phyloP scores from a whole-genome alignment of 2,329 filamentous ascomycete species.

The Arachnomyces sp. region DNA sequence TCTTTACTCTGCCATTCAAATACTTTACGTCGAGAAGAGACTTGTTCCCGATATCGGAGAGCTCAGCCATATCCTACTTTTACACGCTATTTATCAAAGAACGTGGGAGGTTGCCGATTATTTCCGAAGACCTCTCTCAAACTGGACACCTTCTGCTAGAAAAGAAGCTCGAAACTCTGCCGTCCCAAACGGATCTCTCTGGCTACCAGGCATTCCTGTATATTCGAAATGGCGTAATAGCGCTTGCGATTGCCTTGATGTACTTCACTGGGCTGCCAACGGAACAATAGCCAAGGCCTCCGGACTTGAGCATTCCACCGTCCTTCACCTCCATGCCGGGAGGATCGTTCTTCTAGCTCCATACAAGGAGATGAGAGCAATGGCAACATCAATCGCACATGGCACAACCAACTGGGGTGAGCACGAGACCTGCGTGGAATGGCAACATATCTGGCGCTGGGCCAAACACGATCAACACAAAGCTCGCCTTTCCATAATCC shows the following conservation, averaged over 20 bases:
- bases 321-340: constrained; percentile 50
- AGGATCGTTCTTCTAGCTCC: constrained; percentile 48
- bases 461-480: constrained; percentile 47
- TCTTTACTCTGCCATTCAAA: constrained; percentile 37
- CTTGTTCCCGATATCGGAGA: constrained; percentile 40
- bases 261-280: constrained; percentile 53
- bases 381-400: constrained; percentile 30
- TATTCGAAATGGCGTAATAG: constrained; percentile 42
- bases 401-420: constrained; percentile 22
- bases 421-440: constrained; percentile 23
- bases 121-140: constrained; percentile 38
- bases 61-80: constrained; percentile 42
- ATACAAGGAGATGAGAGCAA: constrained; percentile 37
- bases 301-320: constrained; percentile 48
- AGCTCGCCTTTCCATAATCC: constrained; percentile 49
- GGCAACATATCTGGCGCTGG: constrained; percentile 43
- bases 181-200: constrained; percentile 31
- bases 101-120: constrained; percentile 44
- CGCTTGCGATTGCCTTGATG: constrained; percentile 43
- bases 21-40: constrained; percentile 44
- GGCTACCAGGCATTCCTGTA: constrained; percentile 41
- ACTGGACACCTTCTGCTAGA: constrained; percentile 38
- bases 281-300: constrained; percentile 41
- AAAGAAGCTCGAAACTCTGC: constrained; percentile 29
- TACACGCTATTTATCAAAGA: constrained; percentile 45